Evolutionary conservation across 2,329 filamentous ascomycete species (phyloP).

Genomic region (Pyrenochaeta sp.): DNA sequence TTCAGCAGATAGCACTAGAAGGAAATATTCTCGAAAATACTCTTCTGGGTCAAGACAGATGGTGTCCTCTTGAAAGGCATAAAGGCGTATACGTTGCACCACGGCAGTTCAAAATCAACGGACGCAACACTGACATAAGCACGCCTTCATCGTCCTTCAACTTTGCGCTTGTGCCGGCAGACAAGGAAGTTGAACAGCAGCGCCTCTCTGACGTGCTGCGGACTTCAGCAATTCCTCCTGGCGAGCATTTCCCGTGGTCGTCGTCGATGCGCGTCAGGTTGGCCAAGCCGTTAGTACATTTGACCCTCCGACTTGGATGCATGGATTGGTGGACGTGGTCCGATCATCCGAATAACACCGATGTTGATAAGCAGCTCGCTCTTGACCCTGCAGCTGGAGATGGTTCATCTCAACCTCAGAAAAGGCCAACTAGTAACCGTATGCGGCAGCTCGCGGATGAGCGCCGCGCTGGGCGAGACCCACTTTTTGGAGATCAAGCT

Average conservation of each 20-base stretch:
- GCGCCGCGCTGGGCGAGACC: constrained; percentile 19
- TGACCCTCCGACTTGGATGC: constrained; percentile 25
- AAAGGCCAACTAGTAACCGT: constrained; percentile 7
- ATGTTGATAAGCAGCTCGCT: constrained; percentile 12
- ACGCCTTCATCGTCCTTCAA: constrained; percentile 1
- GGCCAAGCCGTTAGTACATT: constrained; percentile 19
- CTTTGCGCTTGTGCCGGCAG: constrained; percentile 10
- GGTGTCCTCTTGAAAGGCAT: constrained; percentile 2
- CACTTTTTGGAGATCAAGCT: not conserved
- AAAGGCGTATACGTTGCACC: constrained; percentile 18
- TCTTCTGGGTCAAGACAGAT: not conserved
- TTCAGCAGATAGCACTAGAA: constrained; percentile 21
- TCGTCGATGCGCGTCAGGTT: constrained; percentile 11
- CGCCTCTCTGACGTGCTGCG: not conserved
- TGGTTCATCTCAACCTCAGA: not conserved
- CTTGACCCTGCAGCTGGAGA: constrained; percentile 31
- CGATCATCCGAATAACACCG: not conserved
- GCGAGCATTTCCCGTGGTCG: constrained; percentile 2
- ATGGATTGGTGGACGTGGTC: constrained; percentile 30
- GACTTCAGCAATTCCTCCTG: too few relatives aligned
- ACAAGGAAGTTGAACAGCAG: not conserved
- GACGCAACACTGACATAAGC: not conserved
- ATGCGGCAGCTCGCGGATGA: constrained; percentile 30
- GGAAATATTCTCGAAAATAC: constrained; percentile 1
- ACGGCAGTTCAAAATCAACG: not conserved